A percentile compares a stretch with the other conserved stretches of the same genome.
These are phyloP conservation scores for Teratosphaeria zuluensis DNA, from an alignment of 2,329 filamentous ascomycete genomes.

Conservation along the genomic window DNA sequence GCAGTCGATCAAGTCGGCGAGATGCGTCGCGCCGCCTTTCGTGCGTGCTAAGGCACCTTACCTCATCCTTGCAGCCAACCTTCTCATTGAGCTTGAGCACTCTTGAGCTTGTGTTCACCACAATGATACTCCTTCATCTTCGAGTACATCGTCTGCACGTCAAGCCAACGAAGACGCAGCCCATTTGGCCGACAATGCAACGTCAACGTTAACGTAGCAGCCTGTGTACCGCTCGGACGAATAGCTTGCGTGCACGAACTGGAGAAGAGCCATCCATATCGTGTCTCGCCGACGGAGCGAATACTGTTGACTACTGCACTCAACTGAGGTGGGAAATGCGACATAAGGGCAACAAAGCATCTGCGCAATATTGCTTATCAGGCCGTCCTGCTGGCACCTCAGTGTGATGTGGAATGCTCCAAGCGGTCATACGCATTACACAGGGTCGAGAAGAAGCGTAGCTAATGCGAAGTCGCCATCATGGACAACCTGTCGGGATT, in stretches of 20 bases:
- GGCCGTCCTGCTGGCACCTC: background rate
- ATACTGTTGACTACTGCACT: too few relatives aligned
- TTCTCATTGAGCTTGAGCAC: background rate
- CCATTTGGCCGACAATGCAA: background rate
- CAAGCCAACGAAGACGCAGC: background rate
- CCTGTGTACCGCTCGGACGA: background rate
- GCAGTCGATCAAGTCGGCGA: background rate
- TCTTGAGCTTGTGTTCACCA: background rate
- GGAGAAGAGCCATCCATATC: background rate
- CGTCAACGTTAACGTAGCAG: background rate
- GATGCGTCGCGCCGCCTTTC: background rate
- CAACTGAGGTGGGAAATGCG: background rate
- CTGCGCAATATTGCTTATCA: background rate
- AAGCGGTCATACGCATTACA: background rate
- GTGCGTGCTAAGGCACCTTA: too few relatives aligned
- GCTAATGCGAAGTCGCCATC: constrained; percentile 9
- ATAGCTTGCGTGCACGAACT: background rate
- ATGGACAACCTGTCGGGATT: constrained; percentile 20
- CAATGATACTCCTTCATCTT: background rate
- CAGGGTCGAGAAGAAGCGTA: background rate
- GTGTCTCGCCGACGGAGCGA: background rate
- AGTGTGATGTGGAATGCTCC: background rate
- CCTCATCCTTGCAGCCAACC: too few relatives aligned
- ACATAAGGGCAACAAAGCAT: background rate
- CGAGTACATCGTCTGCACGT: background rate